Base-by-base conservation (phyloP, 1,284 basidiomycete species). In the Moniliophthora roreri region DNA sequence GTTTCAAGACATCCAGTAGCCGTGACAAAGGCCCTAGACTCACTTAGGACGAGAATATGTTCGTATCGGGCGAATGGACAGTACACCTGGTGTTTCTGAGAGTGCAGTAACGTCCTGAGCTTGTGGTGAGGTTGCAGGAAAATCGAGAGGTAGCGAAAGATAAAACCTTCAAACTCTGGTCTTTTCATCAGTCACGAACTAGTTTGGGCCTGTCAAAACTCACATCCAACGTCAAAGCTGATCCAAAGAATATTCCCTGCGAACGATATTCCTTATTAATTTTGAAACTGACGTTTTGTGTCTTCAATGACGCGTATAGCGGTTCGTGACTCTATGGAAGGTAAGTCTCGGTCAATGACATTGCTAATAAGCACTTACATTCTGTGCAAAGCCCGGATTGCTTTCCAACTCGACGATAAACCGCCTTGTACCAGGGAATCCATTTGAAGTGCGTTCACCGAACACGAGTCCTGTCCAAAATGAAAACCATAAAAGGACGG, bases 21-120 rank as follows among this genome's bases (percentile, higher is more conserved):
- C 24, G 11, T 11, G n/a, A 21, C 8, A 7, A n/a, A 10, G 15
- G 23, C 21, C 21, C 15, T 16, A 44, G 38, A 55, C 62, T 51
- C 57, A 73, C 74, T 57, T 57, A 5, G 74, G 71, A 40, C 60
- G 58, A 39, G 66, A 51, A 50, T 72, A 70, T 24, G 59, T 64
- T 38, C 59, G 62, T 24, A 74, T 66, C 7, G 75, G 69, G 32
- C 71, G 70, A 53, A 76, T 73, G 5, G 69, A 66, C 49, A 69
- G 69, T 20, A 77, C 65, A 15, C 74, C 75, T 11, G 69, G 65
- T 2, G 63, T 64, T 9, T 57, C 59, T 32, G 63, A 54, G 18
- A 76, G 61, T 3, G 63, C 58, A 20, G 60, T 57, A 24, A 65
- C 68, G 62, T 73, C 71, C 71, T 75, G 16, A 10, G 28, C 28